These are phyloP conservation scores for Cochlearia excelsa DNA, from an alignment of 345 rosid genomes.

Conservation along the genomic window DNA sequence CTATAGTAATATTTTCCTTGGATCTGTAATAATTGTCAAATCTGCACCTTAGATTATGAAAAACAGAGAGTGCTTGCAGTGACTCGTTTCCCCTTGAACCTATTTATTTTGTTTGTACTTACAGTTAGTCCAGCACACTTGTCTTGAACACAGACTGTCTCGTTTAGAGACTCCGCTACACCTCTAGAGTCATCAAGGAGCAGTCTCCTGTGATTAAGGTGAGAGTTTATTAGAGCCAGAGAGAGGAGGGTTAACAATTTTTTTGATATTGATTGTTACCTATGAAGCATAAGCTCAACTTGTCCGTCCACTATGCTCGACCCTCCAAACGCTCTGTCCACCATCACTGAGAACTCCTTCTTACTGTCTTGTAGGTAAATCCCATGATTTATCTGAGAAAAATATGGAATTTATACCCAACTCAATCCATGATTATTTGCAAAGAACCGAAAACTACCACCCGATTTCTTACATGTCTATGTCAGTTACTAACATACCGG, in stretches of 20 bases:
- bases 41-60: constrained; percentile 17
- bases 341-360: constrained; percentile 85
- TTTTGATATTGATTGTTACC: constrained; percentile 42
- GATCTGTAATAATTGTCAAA: constrained; percentile 46
- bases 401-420: background rate
- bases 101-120: constrained; percentile 33
- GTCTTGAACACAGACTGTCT: constrained; percentile 66
- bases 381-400: constrained; percentile 83
- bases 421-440: constrained; percentile 28
- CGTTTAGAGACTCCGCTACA: constrained; percentile 81
- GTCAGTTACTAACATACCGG: constrained; percentile 54
- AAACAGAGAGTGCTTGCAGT: constrained; percentile 19
- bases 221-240: constrained; percentile 26
- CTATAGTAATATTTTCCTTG: constrained; percentile 89
- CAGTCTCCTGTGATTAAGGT: constrained; percentile 62
- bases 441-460: constrained; percentile 18
- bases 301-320: constrained; percentile 87
- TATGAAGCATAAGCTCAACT: constrained; percentile 93
- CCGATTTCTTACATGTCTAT: constrained; percentile 1
- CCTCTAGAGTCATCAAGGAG: constrained; percentile 90
- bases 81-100: background rate
- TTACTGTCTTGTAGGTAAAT: constrained; percentile 66
- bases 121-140: constrained; percentile 78
- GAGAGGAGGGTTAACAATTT: background rate
- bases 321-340: constrained; percentile 90